Base-by-base conservation (phyloP, 1,139 yeast genomes). In the Taphrina sp. region DNA sequence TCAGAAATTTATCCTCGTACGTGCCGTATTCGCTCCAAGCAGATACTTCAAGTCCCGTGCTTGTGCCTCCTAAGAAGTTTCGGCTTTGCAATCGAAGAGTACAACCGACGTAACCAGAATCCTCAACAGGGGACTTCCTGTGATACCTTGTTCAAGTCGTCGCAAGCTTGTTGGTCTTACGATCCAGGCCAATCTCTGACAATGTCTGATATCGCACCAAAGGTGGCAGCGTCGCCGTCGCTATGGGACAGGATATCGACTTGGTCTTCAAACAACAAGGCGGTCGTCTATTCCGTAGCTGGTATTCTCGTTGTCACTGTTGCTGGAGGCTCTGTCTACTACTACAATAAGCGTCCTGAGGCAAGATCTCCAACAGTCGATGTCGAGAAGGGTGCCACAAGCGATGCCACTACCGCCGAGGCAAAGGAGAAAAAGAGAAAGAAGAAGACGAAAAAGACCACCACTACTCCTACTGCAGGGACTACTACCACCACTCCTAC, bases 281-380 rank as follows among this genome's bases (percentile, higher is more conserved):
- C 49, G 8, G 42, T 44, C 17, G 58, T 51, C 28, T 51, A 42
- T 16, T 41, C 58, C 16, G 41, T 38, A 16, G 58, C 56, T 10
- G 56, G 49, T 34, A 46, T 44, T 17, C 45, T 52, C 24, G 56
- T 56, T 24, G 45, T 49, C 22, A 41, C 37, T 36, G 55, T 42
- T 17, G 58, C 52, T 22, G 58, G 58, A 8, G 58, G 58, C 24
- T 49, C 54, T 2, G 23, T 51, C 35, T 56, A 56, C 12, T 44
- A 51, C 45, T 52, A 43, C 37, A 33, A 28, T 10, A 44, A 51
- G 31, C 42, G 19, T 4, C 22, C 28, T 17, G 24, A 20, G 20
- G 19, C 26, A 17, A 29, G 19, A 14, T 17, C 35, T 10, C 56
- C 52, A 4, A 12, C 42, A 10, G 31, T 19, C 16, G 39, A 43